Base-by-base conservation (phyloP, 257 asterid species). In the Jasminum sambac region DNA sequence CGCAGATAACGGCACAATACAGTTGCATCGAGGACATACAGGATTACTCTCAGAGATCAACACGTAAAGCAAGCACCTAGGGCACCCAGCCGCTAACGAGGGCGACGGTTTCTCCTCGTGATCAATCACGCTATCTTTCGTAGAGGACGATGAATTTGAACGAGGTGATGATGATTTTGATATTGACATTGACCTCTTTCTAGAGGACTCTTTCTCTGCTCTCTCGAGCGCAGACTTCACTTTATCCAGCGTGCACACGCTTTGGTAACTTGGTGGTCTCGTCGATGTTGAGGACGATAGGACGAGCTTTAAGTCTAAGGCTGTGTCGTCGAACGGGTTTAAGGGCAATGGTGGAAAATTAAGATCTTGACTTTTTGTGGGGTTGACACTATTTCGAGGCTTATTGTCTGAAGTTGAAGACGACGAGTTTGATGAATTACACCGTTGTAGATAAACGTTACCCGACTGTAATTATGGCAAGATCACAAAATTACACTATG, bases 401-500 rank as follows among this genome's bases (percentile, higher is more conserved):
- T 83, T 83, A 16, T 75, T 82, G 12, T 84, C 87, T 16, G 85
- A 71, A 1, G 86, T 78, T 0, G 88, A 75, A 0, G 85, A 72
- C 0, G 90, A 78, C 0, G 97, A 80, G 71, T 83, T 85, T 10
- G 86, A 38, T 0, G 95, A 74, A 46, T 87, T 89, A 68, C 88
- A 78, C 59, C 90, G 81, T 79, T 93, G 94, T 2, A 93, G 80
- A 72, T 84, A 90, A 4, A 90, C 97, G 68, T 84, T 87, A 57
- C 98, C 97, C 0, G 96, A 88, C 98, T 93, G 96, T 46, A 79
- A 30, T n/a, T n/a, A n/a, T n/a, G n/a, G n/a, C n/a, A n/a, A n/a
- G n/a, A n/a, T n/a, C n/a, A 30, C 36, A 0, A 64, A 24, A 24
- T 14, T 25, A 14, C 21, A 43, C 55, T 25, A 19, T 26, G 19